Percentiles rank a stretch among this genome's conserved stretches.
These are phyloP conservation scores for Aspergillus bertholletiae DNA, from an alignment of 495 filamentous ascomycete genomes.

Conservation along the genomic window DNA sequence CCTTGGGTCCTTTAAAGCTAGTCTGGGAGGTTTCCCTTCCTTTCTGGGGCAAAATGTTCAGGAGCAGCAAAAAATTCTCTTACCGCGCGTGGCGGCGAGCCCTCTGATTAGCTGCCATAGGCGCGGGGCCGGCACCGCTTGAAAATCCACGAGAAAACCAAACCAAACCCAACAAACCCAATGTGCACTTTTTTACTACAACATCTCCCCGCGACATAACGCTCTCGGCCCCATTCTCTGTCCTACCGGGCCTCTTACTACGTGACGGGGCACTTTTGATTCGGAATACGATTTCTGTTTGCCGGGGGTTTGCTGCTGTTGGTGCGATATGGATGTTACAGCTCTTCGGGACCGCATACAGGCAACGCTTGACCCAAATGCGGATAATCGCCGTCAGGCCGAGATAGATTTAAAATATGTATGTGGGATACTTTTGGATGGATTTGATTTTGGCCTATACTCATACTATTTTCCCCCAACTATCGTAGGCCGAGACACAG, in stretches of 20 bases:
- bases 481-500: slow-evolving; percentile 77
- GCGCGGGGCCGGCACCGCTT: slow-evolving; percentile 32
- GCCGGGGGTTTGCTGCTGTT: slow-evolving; percentile 30
- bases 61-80: slow-evolving; percentile 17
- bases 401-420: slow-evolving; percentile 95
- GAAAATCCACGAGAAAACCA: slow-evolving; percentile 39
- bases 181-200: slow-evolving; percentile 11
- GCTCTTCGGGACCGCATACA: slow-evolving; percentile 83
- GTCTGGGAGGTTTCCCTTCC: background rate
- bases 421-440: slow-evolving; percentile 34
- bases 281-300: slow-evolving; percentile 28
- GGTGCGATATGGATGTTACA: slow-evolving; percentile 75
- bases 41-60: slow-evolving; percentile 1
- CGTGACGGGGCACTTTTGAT: slow-evolving; percentile 20
- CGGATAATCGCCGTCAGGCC: slow-evolving; percentile 77
- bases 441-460: slow-evolving; percentile 4
- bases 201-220: slow-evolving; percentile 11
- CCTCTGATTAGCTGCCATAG: slow-evolving; percentile 44
- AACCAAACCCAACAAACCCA: slow-evolving; percentile 25
- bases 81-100: slow-evolving; percentile 29
- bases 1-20: background rate
- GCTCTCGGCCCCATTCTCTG: slow-evolving; percentile 9
- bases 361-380: slow-evolving; percentile 81
- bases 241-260: slow-evolving; percentile 8
- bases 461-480: slow-evolving; percentile 3